phyloP scores from a whole-genome alignment of 495 filamentous ascomycete species.

The Corynascus novoguineensis region DNA sequence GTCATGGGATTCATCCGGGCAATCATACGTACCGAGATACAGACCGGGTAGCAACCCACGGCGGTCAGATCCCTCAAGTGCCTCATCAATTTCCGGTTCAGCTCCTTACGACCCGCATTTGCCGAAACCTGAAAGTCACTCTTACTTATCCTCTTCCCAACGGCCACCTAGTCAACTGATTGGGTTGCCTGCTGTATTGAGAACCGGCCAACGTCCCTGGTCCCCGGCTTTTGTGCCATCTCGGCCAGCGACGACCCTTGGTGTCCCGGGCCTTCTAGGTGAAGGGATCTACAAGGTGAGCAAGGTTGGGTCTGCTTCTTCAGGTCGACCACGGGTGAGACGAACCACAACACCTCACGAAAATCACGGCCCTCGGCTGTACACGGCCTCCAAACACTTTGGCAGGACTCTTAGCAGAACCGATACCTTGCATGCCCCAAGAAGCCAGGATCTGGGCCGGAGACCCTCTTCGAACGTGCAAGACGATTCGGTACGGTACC shows the following conservation, averaged over 20 bases:
- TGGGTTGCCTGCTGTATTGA: not conserved
- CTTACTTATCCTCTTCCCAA: not conserved
- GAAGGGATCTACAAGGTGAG: constrained; percentile 30
- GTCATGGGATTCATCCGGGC: not conserved
- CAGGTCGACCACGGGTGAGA: constrained; percentile 9
- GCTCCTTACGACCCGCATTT: not conserved
- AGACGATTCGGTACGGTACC: too few relatives aligned
- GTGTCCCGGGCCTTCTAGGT: constrained; percentile 19
- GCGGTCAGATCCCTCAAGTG: not conserved
- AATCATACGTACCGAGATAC: not conserved
- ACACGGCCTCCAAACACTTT: constrained; percentile 19
- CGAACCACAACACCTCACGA: constrained; percentile 8
- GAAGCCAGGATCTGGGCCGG: not conserved
- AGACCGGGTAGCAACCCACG: not conserved
- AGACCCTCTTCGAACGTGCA: not conserved
- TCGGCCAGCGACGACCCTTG: constrained; percentile 19
- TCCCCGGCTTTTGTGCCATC: constrained; percentile 8
- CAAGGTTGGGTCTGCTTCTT: constrained; percentile 15
- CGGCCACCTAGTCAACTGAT: constrained; percentile 19
- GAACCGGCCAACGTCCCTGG: constrained; percentile 5
- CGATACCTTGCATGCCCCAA: constrained; percentile 1
- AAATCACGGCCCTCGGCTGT: not conserved
- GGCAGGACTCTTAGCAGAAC: constrained; percentile 13
- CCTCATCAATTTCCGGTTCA: not conserved
- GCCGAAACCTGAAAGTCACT: not conserved